Evolutionary conservation across 768 basidiomycete genomes (phyloP), one percentile per base, ranked within the genome.

Genomic region (Cyclocybe aegerita): DNA sequence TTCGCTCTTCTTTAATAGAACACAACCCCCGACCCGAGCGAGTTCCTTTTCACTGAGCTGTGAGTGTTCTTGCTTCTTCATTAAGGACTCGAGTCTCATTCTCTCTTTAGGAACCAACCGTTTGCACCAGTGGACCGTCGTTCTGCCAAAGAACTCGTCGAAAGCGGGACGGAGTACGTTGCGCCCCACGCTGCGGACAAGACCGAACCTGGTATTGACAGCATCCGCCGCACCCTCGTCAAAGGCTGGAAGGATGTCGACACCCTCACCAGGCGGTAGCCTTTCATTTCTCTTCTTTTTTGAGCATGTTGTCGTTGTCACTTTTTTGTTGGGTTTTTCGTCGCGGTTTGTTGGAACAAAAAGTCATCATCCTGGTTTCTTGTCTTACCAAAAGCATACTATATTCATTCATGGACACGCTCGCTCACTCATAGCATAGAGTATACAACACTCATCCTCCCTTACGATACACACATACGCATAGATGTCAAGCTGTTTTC

Each of bases 51-150:
- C 65, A 77, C 69, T 34, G 60, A 72, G 40, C 70, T 74, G 69
- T 69, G 46, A 17, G 59, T 46, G 35, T 16, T 29, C 3, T 23
- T 17, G 12, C 32, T 14, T 4, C 4, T n/a, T 31, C 9, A 9
- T 41, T 1, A 14, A 12, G 2, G 8, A 9, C 33, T 16, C 14
- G 16, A 30, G 15, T 42, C 52, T 6, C 49, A 12, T 31, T 11
- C 30, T 36, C 31, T 11, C 14, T 43, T 1, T 37, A 72, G 70
- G 69, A 88, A 87, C 62, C 79, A 83, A 65, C 86, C 86, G 0
- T 81, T 88, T 64, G 79, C 81, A 4, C 86, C 86, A 2, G 68
- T 71, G 4, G 82, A 87, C 58, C 66, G 74, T 4, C 76, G 81
- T 32, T 75, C 58, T 32, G 85, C 83, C 0, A 67, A 74, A 39